Evolutionary conservation across 2,329 filamentous ascomycete species (phyloP), one percentile per base, ranked within the genome.

Genomic region (Ophiostoma triangulosporum): DNA sequence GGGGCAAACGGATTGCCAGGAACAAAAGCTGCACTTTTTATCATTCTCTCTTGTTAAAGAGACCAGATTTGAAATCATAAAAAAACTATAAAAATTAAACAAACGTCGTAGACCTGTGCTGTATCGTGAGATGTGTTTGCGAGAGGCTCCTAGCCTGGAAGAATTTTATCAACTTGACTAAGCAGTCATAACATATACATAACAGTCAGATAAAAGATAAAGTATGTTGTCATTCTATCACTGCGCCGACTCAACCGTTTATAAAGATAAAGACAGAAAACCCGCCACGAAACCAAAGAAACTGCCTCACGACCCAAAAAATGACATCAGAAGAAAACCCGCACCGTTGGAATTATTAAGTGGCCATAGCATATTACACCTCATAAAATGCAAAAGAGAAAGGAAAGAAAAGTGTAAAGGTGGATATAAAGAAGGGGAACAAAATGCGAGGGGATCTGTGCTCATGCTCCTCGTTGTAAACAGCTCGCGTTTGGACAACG

Each of bases 341-440:
- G 24, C 43, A 29, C 43, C 43, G 33, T 29, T 27, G 48, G 22
- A 17, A 49, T 43, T 53, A 54, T 48, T 40, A 51, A 51, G 46
- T 50, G 20, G 26, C 36, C 51, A 36, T 29, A 52, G 24, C 53
- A 55, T 49, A 52, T 45, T 35, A 46, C 43, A 52, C 45, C 50
- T 22, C 43, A 17, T 55, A 49, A 55, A 48, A 48, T n/a, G 6
- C 14, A 52, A 54, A 54, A 9, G 6, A n/a, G 6, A 54, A 31
- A 54, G 20, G 27, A 20, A 22, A 40, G 12, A 17, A 14, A 20
- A 38, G 35, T 20, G n/a, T 43, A 12, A 43, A 15, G 20, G 9
- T 20, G 38, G 20, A 43, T 43, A 43, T 43, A 43, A 20, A 43
- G 17, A 40, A 40, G 12, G 17, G 17, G 36, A 12, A 38, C 7